Conservation (phyloP, 2,329 filamentous ascomycete species). For the Eurotiales sp. region DNA sequence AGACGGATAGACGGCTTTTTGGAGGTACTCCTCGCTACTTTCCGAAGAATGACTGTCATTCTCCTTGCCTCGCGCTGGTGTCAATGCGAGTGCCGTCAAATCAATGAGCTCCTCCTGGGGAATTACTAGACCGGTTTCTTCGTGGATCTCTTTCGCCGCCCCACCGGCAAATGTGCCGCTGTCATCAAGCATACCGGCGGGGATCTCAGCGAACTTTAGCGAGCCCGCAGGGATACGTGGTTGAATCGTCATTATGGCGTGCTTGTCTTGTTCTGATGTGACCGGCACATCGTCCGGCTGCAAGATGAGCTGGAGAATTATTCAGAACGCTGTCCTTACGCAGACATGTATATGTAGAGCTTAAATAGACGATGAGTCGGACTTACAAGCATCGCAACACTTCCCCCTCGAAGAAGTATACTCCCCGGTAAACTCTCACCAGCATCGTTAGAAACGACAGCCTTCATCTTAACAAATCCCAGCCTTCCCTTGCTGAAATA, state of each 20-base stretch:
- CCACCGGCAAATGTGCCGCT: constrained; percentile 51
- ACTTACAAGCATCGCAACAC: constrained; percentile 54
- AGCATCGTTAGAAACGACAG: constrained; percentile 50
- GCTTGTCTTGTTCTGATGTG: constrained; percentile 40
- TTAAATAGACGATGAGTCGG: too few species aligned
- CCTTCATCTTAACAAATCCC: constrained; percentile 56
- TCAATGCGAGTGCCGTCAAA: constrained; percentile 50
- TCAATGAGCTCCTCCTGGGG: constrained; percentile 49
- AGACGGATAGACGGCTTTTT: constrained; percentile 51
- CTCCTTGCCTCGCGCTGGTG: constrained; percentile 9
- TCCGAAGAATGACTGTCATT: not conserved
- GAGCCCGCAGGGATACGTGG: constrained; percentile 56
- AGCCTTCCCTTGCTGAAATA: constrained; percentile 48
- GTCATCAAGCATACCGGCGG: constrained; percentile 60
- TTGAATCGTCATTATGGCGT: constrained; percentile 54
- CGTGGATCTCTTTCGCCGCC: constrained; percentile 55
- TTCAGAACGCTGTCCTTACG: not conserved
- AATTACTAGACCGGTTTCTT: constrained; percentile 55
- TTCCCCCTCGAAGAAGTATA: constrained; percentile 57
- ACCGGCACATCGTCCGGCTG: constrained; percentile 48
- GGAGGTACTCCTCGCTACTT: constrained; percentile 37
- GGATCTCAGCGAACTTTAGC: constrained; percentile 54
- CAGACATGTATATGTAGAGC: not conserved
- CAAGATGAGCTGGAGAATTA: constrained; percentile 47
- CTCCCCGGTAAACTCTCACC: constrained; percentile 53